Evolutionary conservation across 2,329 filamentous ascomycete genomes (phyloP).

Genomic region (Sporothrix protearum): DNA sequence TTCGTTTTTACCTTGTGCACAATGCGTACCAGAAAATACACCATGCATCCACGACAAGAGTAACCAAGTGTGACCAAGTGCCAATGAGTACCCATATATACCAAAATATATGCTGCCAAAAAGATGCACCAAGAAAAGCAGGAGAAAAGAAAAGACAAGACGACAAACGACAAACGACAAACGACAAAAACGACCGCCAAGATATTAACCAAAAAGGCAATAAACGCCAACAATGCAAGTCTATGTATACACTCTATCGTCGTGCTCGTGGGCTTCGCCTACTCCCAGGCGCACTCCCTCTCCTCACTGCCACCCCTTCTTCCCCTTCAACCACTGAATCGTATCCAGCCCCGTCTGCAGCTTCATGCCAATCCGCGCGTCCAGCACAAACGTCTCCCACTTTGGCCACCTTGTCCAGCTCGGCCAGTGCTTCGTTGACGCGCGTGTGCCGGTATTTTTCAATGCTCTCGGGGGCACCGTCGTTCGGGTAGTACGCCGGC

Average conservation of each 20-base stretch:
- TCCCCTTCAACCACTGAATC: conserved; percentile 52
- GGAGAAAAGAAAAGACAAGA: not conserved
- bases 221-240: not conserved
- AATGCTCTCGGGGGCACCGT: conserved; percentile 26
- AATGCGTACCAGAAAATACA: not conserved
- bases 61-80: not conserved
- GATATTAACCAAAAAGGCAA: not conserved
- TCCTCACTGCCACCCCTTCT: conserved; percentile 37
- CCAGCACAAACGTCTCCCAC: conserved; percentile 70
- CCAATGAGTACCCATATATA: not conserved
- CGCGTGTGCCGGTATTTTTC: conserved; percentile 45
- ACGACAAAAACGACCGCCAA: not conserved
- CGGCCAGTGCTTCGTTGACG: conserved; percentile 59
- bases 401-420: conserved; percentile 63
- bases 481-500: conserved; percentile 33
- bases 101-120: not conserved
- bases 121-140: not conserved
- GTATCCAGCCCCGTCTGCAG: conserved; percentile 67
- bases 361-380: conserved; percentile 70
- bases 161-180: not conserved
- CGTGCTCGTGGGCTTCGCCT: not conserved
- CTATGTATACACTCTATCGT: not conserved
- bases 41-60: not conserved
- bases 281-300: conserved; percentile 32
- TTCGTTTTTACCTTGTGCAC: not conserved